Evolutionary conservation across 1,284 basidiomycete genomes (phyloP), one percentile per base, ranked within the genome.

Genomic region (Boletus smithii): DNA sequence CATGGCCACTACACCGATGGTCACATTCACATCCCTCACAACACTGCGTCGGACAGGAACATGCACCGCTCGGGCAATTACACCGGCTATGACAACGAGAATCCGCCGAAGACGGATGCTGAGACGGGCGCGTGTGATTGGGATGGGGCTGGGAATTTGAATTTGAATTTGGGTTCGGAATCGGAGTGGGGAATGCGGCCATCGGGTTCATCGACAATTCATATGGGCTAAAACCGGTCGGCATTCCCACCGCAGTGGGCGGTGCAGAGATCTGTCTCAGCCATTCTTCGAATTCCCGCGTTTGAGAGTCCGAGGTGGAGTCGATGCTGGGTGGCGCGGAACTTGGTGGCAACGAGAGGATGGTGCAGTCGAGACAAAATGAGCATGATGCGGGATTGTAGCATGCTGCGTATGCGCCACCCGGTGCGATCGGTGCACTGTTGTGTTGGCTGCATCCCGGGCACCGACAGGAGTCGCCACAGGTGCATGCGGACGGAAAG

Each of bases 331-430:
- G 59, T 29, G 61, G 56, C n/a, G 64, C 55, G 22, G 63, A 54
- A 8, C 69, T 67, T 7, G 68, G 55, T 9, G 74, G 71, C 26
- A 81, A 65, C 0, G 75, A 69, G 29, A 78, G 66, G 42, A 80
- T 74, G 42, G 77, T 74, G 59, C 81, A 85, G 48, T 81, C 79
- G 3, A 85, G 63, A 50, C 83, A 86, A 18, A 76, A 71, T 2
- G 67, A 65, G 50, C 84, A 85, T 1, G 66, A 61, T 22, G 59
- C 61, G 0, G 80, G 77, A 49, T 77, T 75, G 2, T 58, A 53
- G 53, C 79, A 78, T 1, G 67, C 54, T 0, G 67, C 69, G 35
- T 66, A 62, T 14, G 62, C 59, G 23, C 57, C 58, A 23, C 68
- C 59, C 26, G 69, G 62, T 5, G 63, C 53, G 5, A 64, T 53